Percentiles rank a stretch among this genome's conserved stretches.
phyloP scores from a whole-genome alignment of 495 filamentous ascomycete species.

The Aspergillus hancockii region DNA sequence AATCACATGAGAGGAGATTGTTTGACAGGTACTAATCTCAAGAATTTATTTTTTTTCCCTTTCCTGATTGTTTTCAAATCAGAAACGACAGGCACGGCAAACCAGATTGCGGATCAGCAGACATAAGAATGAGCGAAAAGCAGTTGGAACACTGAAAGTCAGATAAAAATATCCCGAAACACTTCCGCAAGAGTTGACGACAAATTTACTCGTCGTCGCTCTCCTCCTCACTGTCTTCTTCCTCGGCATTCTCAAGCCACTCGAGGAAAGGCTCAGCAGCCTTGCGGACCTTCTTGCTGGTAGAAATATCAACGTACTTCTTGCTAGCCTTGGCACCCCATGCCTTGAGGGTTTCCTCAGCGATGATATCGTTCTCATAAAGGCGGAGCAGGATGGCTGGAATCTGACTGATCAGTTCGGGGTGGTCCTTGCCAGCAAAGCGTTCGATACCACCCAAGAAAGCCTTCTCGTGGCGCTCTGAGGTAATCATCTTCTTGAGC shows the following conservation, averaged over 20 bases:
- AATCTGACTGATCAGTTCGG: constrained; percentile 74
- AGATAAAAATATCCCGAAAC: constrained; percentile 8
- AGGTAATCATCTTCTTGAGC: constrained; percentile 88
- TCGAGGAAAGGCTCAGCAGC: constrained; percentile 88
- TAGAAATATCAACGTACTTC: constrained; percentile 89
- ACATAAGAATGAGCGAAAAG: constrained; percentile 11
- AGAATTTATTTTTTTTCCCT: constrained; percentile 1
- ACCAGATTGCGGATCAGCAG: background rate
- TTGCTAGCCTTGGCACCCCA: constrained; percentile 96
- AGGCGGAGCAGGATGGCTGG: constrained; percentile 82
- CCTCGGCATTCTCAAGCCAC: constrained; percentile 91
- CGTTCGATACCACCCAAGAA: constrained; percentile 96
- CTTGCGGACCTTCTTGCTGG: constrained; percentile 95
- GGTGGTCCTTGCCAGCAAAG: constrained; percentile 80
- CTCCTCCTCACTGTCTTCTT: constrained; percentile 73
- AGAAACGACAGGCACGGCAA: background rate
- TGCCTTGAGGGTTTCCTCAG: constrained; percentile 82
- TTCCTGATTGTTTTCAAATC: constrained; percentile 5
- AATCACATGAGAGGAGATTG: constrained; percentile 8
- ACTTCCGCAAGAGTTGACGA: background rate
- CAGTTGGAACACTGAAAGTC: constrained; percentile 8
- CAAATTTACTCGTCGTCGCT: constrained; percentile 45
- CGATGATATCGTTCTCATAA: constrained; percentile 85
- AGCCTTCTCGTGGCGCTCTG: constrained; percentile 92
- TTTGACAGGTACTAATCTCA: constrained; percentile 1